Conservation (phyloP, 768 basidiomycete species). For the Amanita jacksonii region DNA sequence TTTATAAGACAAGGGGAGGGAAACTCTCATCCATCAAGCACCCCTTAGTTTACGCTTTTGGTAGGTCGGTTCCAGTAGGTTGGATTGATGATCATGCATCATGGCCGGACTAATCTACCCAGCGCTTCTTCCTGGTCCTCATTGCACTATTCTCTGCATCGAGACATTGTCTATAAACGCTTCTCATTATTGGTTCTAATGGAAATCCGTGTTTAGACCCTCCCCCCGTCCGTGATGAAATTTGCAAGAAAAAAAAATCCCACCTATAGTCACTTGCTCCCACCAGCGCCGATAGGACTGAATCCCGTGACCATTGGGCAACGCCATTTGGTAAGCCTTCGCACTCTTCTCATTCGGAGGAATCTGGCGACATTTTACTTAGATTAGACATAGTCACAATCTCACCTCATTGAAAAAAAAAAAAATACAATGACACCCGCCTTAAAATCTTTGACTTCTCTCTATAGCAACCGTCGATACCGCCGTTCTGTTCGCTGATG, state of each 20-base stretch:
- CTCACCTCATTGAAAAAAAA: too few species aligned
- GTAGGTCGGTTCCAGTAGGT: conserved; percentile 5
- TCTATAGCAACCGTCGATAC: too few species aligned
- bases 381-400: too few species aligned
- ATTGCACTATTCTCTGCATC: background rate
- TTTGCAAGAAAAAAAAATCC: background rate
- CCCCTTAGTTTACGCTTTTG: conserved; percentile 3
- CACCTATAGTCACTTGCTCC: background rate
- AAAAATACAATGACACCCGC: too few species aligned
- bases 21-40: conserved; percentile 7
- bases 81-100: conserved; percentile 5
- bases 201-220: too few species aligned
- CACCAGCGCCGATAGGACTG: conserved; percentile 7
- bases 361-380: too few species aligned
- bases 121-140: conserved; percentile 6
- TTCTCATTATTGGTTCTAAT: background rate
- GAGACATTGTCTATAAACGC: conserved; percentile 3
- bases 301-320: background rate
- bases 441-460: too few species aligned
- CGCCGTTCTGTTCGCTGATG: too few species aligned
- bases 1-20: conserved; percentile 6
- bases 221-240: too few species aligned
- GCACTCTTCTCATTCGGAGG: too few species aligned
- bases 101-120: background rate
- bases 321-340: conserved; percentile 7